Conservation (phyloP, 129 eudicot genomes). For the Solidago caesia region DNA sequence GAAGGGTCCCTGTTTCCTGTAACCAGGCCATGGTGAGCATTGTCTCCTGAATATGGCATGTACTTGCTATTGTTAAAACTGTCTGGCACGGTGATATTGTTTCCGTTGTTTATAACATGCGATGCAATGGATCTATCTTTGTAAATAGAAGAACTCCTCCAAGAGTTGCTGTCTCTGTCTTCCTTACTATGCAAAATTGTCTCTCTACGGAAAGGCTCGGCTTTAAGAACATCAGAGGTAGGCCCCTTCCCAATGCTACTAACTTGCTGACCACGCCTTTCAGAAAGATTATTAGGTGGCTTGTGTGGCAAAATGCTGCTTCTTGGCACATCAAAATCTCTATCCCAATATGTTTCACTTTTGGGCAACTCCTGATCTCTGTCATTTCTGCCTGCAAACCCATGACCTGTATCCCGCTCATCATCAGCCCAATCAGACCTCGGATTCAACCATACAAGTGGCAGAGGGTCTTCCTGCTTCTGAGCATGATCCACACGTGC, state of each 20-base stretch:
- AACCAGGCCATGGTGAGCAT: slow-evolving; percentile 34
- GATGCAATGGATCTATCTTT: slow-evolving; percentile 40
- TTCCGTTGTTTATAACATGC: slow-evolving; percentile 36
- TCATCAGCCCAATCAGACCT: slow-evolving; percentile 99
- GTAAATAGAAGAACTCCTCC: slow-evolving; percentile 53
- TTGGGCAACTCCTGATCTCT: slow-evolving; percentile 56
- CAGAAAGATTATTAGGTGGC: slow-evolving; percentile 48
- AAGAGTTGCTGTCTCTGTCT: slow-evolving; percentile 51
- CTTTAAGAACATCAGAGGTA: slow-evolving; percentile 48
- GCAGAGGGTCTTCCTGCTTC: slow-evolving; percentile 69
- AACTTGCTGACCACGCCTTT: slow-evolving; percentile 45
- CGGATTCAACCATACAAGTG: slow-evolving; percentile 66
- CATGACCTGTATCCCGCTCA: slow-evolving; percentile 89
- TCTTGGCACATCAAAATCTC: slow-evolving; percentile 76
- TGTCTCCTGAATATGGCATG: slow-evolving; percentile 41
- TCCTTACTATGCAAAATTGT: slow-evolving; percentile 43
- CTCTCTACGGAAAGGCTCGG: slow-evolving; percentile 49
- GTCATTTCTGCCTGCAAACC: slow-evolving; percentile 39
- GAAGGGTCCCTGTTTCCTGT: slow-evolving; percentile 41
- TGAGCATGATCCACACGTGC: slow-evolving; percentile 41
- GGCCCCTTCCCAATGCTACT: slow-evolving; percentile 45
- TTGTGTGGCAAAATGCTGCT: slow-evolving; percentile 58
- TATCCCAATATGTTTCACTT: slow-evolving; percentile 75
- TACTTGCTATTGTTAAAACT: slow-evolving; percentile 48
- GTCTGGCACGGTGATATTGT: slow-evolving; percentile 28